These are phyloP conservation scores for Rhynchospora breviuscula DNA, from an alignment of 176 grass and related monocot species.

Conservation along the genomic window DNA sequence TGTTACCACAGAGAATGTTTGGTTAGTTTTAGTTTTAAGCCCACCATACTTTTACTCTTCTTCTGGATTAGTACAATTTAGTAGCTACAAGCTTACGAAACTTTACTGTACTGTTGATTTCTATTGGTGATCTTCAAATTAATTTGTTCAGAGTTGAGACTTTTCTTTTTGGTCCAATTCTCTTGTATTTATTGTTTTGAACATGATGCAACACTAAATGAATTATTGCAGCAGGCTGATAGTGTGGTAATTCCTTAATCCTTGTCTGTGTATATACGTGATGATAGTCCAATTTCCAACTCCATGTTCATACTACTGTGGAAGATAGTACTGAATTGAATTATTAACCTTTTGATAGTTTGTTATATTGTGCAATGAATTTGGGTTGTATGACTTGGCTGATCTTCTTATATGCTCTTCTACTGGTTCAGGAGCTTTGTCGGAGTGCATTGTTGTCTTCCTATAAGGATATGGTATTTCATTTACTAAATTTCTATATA, in stretches of 20 bases:
- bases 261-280: background rate
- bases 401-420: constrained; percentile 13
- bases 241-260: background rate
- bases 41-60: background rate
- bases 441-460: constrained; percentile 40
- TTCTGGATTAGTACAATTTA: background rate
- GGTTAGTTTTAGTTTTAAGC: background rate
- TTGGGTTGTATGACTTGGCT: background rate
- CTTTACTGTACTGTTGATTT: background rate
- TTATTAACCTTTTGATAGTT: background rate
- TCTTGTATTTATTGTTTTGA: background rate
- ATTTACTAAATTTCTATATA: background rate
- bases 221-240: background rate
- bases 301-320: background rate
- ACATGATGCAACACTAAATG: background rate
- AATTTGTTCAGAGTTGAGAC: background rate
- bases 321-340: background rate
- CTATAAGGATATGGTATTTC: constrained; percentile 81
- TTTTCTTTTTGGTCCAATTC: background rate
- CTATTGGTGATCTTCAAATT: background rate
- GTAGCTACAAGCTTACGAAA: background rate
- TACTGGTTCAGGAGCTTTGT: constrained; percentile 44
- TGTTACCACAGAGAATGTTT: background rate
- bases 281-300: background rate
- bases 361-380: background rate